These are phyloP conservation scores for Trypanosoma brucei DNA, from an alignment of 208 protist genomes.

Conservation along the genomic window DNA sequence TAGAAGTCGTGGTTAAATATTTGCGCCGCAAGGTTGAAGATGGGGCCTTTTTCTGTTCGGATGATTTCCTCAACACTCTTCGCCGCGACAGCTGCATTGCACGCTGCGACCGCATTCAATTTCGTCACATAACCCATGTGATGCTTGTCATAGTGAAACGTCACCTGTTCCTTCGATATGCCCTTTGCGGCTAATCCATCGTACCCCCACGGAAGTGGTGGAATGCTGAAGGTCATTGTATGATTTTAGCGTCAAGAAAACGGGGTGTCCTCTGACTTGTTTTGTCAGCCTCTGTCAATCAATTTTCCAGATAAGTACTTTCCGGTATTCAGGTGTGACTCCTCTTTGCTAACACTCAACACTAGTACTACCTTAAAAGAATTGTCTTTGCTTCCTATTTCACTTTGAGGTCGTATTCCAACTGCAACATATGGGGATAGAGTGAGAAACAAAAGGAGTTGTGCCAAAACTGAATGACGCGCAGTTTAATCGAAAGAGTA, in stretches of 20 bases:
- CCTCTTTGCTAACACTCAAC: too few relatives aligned
- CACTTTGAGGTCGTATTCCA: too few relatives aligned
- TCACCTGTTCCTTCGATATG: conserved; percentile 86
- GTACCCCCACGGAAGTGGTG: conserved; percentile 72
- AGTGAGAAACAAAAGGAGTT: too few relatives aligned
- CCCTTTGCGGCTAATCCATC: conserved; percentile 79
- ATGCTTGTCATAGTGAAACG: conserved; percentile 91
- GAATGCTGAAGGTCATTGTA: conserved; percentile 63
- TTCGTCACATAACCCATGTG: conserved; percentile 90
- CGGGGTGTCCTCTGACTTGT: not conserved
- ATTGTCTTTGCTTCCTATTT: too few relatives aligned
- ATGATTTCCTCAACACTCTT: conserved; percentile 87
- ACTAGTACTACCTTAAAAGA: too few relatives aligned
- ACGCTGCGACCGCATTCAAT: conserved; percentile 76
- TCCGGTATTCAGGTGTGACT: too few relatives aligned
- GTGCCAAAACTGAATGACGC: too few relatives aligned
- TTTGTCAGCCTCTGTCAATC: not conserved
- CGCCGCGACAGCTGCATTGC: conserved; percentile 44
- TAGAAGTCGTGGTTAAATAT: conserved; percentile 93
- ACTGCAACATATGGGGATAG: too few relatives aligned
- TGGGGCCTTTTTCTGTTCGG: conserved; percentile 64
- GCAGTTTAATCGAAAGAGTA: too few relatives aligned
- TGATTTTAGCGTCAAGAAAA: too few relatives aligned
- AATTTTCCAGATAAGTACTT: not conserved
- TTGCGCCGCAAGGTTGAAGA: conserved; percentile 92